Conservation (phyloP, 148 eudicot species). For the Arbutus unedo region DNA sequence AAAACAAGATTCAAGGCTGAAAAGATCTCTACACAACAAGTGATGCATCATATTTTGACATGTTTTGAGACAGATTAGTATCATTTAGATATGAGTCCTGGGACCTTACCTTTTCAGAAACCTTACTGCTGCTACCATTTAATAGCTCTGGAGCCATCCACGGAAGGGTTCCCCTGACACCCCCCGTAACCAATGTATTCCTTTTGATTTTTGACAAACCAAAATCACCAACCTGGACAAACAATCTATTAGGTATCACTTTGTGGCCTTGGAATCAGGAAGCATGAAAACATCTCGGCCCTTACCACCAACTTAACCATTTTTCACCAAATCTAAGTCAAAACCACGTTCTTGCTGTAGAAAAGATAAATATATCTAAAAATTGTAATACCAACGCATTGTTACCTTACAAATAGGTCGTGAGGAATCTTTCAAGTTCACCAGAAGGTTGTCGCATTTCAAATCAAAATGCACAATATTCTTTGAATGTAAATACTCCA, state of each 20-base stretch:
- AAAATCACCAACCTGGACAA: conserved; percentile 44
- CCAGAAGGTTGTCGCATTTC: conserved; percentile 86
- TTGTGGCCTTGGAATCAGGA: background rate
- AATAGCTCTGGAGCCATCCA: conserved; percentile 64
- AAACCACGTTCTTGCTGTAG: background rate
- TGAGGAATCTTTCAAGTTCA: conserved; percentile 74
- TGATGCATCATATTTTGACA: background rate
- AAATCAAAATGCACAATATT: conserved; percentile 86
- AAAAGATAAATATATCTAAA: background rate
- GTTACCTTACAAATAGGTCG: conserved; percentile 85
- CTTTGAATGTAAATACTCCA: conserved; percentile 87
- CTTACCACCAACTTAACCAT: background rate
- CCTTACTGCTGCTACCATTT: conserved; percentile 38
- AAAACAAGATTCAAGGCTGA: background rate
- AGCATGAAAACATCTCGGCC: background rate
- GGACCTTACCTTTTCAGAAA: conserved; percentile 39
- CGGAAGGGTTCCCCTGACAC: conserved; percentile 53
- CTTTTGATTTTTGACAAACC: conserved; percentile 49
- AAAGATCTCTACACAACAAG: background rate
- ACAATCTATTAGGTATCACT: background rate
- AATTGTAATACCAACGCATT: background rate
- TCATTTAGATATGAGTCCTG: background rate
- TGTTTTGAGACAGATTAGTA: background rate
- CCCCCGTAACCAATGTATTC: conserved; percentile 48
- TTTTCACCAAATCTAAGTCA: background rate